These are phyloP conservation scores for Syzygium malaccense DNA, from an alignment of 441 rosid genomes.

Conservation along the genomic window DNA sequence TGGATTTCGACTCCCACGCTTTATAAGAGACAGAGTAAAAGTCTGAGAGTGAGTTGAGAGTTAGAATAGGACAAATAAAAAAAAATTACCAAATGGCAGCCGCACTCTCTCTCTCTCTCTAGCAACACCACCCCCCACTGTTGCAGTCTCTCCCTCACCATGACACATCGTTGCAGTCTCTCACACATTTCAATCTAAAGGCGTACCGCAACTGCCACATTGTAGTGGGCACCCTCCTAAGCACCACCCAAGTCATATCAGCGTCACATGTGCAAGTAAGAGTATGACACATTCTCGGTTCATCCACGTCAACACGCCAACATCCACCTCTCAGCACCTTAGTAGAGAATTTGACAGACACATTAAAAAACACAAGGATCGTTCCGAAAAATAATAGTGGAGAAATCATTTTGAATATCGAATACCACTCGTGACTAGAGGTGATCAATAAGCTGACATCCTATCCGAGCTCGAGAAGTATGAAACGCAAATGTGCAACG, in stretches of 20 bases:
- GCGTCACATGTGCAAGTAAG: no score
- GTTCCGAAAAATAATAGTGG: not conserved
- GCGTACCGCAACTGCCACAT: no score
- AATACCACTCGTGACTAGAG: not conserved
- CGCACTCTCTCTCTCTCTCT: no score
- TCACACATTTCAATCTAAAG: no score
- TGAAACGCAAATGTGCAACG: not conserved
- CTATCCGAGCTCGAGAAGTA: not conserved
- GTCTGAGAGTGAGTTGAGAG: no score
- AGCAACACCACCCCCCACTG: no score
- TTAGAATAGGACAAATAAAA: no score
- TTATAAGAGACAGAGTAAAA: no score
- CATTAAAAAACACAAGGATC: rapidly evolving
- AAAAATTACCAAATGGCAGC: no score
- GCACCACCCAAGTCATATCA: not conserved
- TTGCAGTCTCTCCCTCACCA: no score
- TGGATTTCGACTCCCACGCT: no score
- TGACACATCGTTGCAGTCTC: no score
- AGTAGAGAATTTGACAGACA: not conserved
- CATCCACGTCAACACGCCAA: not conserved
- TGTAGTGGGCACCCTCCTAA: not conserved
- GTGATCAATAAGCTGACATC: rapidly evolving
- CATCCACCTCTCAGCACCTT: not conserved
- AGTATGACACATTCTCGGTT: not conserved
- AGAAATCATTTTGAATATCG: not conserved